Evolutionary conservation across 768 basidiomycete species (phyloP), one percentile per base, ranked within the genome.

Genomic region (Crucibulum laeve): DNA sequence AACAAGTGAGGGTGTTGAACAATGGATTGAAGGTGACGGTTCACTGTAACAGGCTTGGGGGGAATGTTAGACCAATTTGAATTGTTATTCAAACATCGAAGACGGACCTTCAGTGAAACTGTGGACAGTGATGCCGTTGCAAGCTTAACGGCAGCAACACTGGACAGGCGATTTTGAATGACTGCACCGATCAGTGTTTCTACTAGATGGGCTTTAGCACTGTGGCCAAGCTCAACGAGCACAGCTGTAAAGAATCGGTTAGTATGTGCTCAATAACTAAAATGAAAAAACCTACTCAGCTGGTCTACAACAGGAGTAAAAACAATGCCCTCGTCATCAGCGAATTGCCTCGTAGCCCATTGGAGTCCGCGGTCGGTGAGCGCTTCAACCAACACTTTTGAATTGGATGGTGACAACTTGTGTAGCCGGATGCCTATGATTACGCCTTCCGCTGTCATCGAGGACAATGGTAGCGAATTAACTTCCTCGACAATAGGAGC

Each of bases 11-110:
- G 65, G 49, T 87, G 81, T 50, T 88, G 84, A 17, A 93, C 60
- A 45, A 91, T 71, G 17, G 73, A 77, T 67, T 94, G 91, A 1
- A 95, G 59, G 36, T 80, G 72, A 30, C 84, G 79, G 54, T 91
- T 91, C 38, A 86, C 75, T n/a, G 78, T 63, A 10, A 77, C 69
- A 1, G 88, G 88, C 88, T 77, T 43, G 5, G 30, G 4, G 70
- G 44, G 18, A 32, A 15, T n/a, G 24, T 50, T n/a, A 41, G 34
- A 39, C 34, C 25, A 40, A 37, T 40, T n/a, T 4, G 17, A 24
- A 19, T 22, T 43, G 8, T 1, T n/a, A 5, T 17, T 21, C 14
- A 23, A 11, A 18, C 34, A 32, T 13, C 24, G 24, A 18, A 38
- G 3, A 52, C 69, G 50, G 50, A 84, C 92, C 76, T 91, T 93